Base-by-base conservation (phyloP, 352 stramenopile genomes). In the Pythium dissimile region DNA sequence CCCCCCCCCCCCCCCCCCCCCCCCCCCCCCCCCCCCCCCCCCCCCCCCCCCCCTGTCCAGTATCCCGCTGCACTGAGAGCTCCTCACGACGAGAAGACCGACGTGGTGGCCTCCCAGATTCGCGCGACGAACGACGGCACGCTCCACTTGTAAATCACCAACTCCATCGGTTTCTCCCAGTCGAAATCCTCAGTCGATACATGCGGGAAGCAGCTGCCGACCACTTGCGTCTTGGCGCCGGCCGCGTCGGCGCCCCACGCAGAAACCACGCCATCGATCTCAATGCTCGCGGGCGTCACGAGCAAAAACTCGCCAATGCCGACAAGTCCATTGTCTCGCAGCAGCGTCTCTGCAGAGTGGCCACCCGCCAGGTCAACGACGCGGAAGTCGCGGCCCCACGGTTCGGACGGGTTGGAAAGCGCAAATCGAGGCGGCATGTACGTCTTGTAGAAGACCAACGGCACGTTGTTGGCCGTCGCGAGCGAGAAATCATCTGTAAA, bases 371-470 rank as follows among this genome's bases (percentile, higher is more conserved):
- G 55, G 66, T 89, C 80, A 16, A 86, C 51, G 24, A 89, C 34
- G 10, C 72, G 59, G 39, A 89, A 81, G 15, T 50, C n/a, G 20
- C 57, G 37, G 4, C 24, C 41, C 24, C 35, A 53, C 9, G 44
- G 18, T 12, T 50, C 1, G 31, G 11, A 16, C 16, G 11, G 23
- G 38, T 69, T 69, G 8, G 67, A 52, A n/a, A 88, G 67, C n/a
- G 84, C 64, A 53, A 90, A 92, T 11, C 83, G 83, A 23, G 83
- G 83, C 1, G 83, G 83, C 80, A 92, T 92, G 62, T 92, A 92
- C 11, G 77, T 90, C 62, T 78, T 87, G 48, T 72, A 80, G 62
- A 89, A 89, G 12, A 92, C 49, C 11, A 92, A 37, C 16, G 72
- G 72, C 34, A 53, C 24, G 20, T 54, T 53, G 12, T 41, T n/a